phyloP scores from a whole-genome alignment of 768 basidiomycete species.

The Phaffia australis region DNA sequence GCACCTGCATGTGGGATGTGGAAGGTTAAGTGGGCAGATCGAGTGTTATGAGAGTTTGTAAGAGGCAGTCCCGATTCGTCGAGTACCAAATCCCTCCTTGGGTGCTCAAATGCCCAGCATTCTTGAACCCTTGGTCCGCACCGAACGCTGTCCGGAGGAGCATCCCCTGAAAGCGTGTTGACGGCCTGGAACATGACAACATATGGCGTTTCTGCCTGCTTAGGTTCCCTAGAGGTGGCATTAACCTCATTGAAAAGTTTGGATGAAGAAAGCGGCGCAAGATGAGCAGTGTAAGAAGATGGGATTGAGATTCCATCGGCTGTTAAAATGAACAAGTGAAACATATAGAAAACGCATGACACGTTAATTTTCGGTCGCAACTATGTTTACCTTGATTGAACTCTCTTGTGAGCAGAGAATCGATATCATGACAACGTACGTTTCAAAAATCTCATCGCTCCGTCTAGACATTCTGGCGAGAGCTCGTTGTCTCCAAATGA shows the following conservation, averaged over 20 bases:
- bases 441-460: constrained; percentile 85
- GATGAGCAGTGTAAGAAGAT: constrained; percentile 84
- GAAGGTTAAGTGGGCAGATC: constrained; percentile 74
- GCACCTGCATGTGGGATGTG: constrained; percentile 90
- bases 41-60: constrained; percentile 92
- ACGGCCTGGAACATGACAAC: constrained; percentile 97
- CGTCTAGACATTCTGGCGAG: constrained; percentile 94
- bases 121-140: constrained; percentile 81
- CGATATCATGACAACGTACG: constrained; percentile 48
- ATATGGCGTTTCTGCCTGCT: constrained; percentile 84
- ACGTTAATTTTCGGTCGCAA: not conserved
- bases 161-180: constrained; percentile 63
- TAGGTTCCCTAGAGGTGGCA: constrained; percentile 46
- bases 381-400: not conserved
- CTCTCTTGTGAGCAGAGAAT: not conserved
- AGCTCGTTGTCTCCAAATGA: constrained; percentile 98
- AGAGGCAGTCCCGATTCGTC: constrained; percentile 72
- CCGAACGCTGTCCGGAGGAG: constrained; percentile 46
- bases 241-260: constrained; percentile 78
- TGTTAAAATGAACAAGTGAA: constrained; percentile 35
- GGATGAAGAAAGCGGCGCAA: constrained; percentile 87
- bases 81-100: constrained; percentile 63
- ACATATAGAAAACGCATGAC: not conserved
- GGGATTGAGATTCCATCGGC: constrained; percentile 93
- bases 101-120: constrained; percentile 97